Base-by-base conservation (phyloP, 805 yeast species). In the Pichia paraexigua region DNA sequence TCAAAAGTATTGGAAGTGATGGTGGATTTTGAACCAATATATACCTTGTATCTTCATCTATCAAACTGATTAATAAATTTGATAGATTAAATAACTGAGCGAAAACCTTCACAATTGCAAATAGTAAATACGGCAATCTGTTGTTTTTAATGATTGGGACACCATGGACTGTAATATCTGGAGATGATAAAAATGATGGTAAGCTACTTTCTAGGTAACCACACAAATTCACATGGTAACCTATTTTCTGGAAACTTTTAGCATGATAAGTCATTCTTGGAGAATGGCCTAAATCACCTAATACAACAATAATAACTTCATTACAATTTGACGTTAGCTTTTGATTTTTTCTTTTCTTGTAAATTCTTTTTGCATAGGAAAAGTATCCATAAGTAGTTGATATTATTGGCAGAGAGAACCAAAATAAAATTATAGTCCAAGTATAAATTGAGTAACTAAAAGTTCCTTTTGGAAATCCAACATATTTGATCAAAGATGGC, bases 261-360 rank as follows among this genome's bases (percentile, higher is more conserved):
- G 95, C 96, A 64, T 94, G 99, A 67, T 92, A 87, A 58, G 84
- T 77, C 86, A 92, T 94, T 53, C 99, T 74, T 8, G 99, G 99
- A 0, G 97, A 91, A 63, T 90, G 95, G 15, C 96, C 97, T 49
- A 94, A 63, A 63, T 92, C 98, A 2, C 99, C 99, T 20, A 94
- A 70, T 2, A 94, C 99, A 56, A 88, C 76, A 20, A 94, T 80
- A 11, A 86, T 75, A 7, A 88, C 82, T 48, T 88, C 77, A 55
- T 74, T 79, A 53, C 73, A 58, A 10, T 45, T 66, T 10, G 47
- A 50, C 5, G 50, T 45, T 15, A 53, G 39, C 44, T 30, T 22
- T n/a, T 51, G 45, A 44, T 57, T 47, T 37, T 52, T 49, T 9
- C 48, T 45, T 39, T 62, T 25, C 2, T 53, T 42, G 50, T 43